Conservation (phyloP, 345 rosid genomes). For the Salix suchowensis region DNA sequence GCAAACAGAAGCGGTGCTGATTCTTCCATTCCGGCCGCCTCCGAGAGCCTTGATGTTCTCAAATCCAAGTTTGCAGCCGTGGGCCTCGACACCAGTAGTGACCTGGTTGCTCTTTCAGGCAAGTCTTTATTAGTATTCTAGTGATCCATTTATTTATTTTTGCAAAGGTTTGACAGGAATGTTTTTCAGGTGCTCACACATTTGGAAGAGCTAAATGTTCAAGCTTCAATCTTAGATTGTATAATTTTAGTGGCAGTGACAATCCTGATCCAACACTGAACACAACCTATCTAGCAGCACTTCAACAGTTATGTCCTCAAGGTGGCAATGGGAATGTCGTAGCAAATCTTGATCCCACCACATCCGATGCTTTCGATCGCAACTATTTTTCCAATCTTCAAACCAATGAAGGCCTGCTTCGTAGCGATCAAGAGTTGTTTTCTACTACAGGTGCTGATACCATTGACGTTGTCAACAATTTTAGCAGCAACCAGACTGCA, state of each 20-base stretch:
- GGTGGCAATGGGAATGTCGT: slow-evolving; percentile 33
- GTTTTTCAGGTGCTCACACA: slow-evolving; percentile 53
- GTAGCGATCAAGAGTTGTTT: slow-evolving; percentile 55
- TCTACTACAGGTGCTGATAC: slow-evolving; percentile 49
- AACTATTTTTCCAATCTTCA: slow-evolving; percentile 50
- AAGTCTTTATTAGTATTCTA: not conserved
- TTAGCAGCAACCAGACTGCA: slow-evolving; percentile 35
- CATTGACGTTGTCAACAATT: slow-evolving; percentile 35
- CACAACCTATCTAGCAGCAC: slow-evolving; percentile 36
- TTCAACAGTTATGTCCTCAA: slow-evolving; percentile 47
- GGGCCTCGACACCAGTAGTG: slow-evolving; percentile 20
- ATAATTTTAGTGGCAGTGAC: slow-evolving; percentile 40
- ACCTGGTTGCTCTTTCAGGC: slow-evolving; percentile 28
- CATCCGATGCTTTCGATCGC: slow-evolving; percentile 47
- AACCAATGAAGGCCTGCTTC: slow-evolving; percentile 42
- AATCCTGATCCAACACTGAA: slow-evolving; percentile 49
- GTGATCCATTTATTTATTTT: not conserved
- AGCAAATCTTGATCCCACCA: slow-evolving; percentile 40
- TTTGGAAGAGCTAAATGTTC: slow-evolving; percentile 52
- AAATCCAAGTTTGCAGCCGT: slow-evolving; percentile 11
- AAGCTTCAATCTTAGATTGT: slow-evolving; percentile 32
- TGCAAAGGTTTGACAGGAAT: no score
- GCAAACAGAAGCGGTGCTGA: slow-evolving; percentile 24
- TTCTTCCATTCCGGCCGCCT: slow-evolving; percentile 12
- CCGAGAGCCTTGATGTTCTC: not conserved